These are phyloP conservation scores for Panus rudis DNA, from an alignment of 768 basidiomycete genomes.

Conservation along the genomic window DNA sequence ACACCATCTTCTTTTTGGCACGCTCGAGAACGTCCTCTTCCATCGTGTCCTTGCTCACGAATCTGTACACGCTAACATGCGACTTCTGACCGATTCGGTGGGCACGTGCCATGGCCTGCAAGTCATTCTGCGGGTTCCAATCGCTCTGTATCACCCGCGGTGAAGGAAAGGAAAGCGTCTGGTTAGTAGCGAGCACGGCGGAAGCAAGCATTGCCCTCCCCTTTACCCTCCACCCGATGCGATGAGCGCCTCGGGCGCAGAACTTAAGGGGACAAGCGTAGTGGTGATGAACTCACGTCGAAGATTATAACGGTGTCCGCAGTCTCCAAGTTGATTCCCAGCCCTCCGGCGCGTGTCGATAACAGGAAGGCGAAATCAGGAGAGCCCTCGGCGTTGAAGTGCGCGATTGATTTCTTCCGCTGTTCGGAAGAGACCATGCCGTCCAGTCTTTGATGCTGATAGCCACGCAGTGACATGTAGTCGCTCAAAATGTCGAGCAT, in stretches of 20 bases:
- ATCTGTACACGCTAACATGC: constrained; percentile 97
- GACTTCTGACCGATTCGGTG: constrained; percentile 99
- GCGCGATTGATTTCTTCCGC: constrained; percentile 92
- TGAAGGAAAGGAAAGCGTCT: no score
- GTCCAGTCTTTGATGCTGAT: constrained; percentile 90
- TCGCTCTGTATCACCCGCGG: constrained; percentile 90
- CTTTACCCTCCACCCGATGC: no score
- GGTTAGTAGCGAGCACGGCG: no score
- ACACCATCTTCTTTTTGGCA: constrained; percentile 98
- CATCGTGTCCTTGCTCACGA: constrained; percentile 99
- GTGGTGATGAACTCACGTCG: constrained; percentile 54
- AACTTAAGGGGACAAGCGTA: neutral
- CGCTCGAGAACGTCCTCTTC: constrained; percentile 98
- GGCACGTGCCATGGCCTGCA: constrained; percentile 98
- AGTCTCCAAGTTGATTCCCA: constrained; percentile 98
- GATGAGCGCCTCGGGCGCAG: no score
- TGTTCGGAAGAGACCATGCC: constrained; percentile 92
- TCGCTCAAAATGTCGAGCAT: constrained; percentile 98
- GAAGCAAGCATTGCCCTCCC: no score
- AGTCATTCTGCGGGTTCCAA: constrained; percentile 97
- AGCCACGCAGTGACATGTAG: constrained; percentile 87
- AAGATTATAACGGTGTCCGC: constrained; percentile 99
- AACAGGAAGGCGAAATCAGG: constrained; percentile 96
- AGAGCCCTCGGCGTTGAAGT: constrained; percentile 90
- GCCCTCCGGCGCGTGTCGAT: constrained; percentile 92